Percentiles rank a stretch among this genome's conserved stretches.
phyloP scores from a whole-genome alignment of 306 rosid genomes.

The Prunus mira region DNA sequence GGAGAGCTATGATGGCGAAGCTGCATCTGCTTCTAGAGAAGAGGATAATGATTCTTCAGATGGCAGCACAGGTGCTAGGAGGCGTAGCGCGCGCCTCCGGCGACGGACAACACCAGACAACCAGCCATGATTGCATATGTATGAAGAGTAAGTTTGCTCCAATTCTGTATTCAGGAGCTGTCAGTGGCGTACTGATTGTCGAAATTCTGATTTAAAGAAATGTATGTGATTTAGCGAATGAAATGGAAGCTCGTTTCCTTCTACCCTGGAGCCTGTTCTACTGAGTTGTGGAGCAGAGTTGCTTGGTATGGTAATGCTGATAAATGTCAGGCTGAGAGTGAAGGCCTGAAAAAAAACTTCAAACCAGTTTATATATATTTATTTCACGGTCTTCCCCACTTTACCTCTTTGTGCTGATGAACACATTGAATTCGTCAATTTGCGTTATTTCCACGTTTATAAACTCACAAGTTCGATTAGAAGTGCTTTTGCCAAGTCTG shows the following conservation, averaged over 20 bases:
- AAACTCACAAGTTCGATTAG: too few relatives aligned
- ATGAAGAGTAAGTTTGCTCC: constrained; percentile 34
- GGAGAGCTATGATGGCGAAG: constrained; percentile 71
- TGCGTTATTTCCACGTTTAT: too few relatives aligned
- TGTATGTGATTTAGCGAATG: constrained; percentile 21
- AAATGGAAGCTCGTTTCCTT: constrained; percentile 22
- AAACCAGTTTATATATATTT: too few relatives aligned
- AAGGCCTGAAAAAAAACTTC: constrained; percentile 23
- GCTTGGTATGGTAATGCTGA: constrained; percentile 15
- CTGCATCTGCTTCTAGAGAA: constrained; percentile 72
- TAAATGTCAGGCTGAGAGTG: constrained; percentile 21
- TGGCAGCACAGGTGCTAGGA: constrained; percentile 63
- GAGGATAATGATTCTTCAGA: constrained; percentile 81
- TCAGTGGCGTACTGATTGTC: constrained; percentile 2
- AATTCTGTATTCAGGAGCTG: constrained; percentile 1
- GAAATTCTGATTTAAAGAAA: neutral
- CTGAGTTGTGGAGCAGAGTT: constrained; percentile 30
- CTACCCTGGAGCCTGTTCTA: constrained; percentile 6
- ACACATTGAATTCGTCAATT: too few relatives aligned
- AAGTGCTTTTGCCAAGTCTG: too few relatives aligned
- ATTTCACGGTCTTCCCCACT: too few relatives aligned
- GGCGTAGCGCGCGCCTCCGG: constrained; percentile 48
- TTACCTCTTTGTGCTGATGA: too few relatives aligned
- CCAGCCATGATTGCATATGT: constrained; percentile 45
- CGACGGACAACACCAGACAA: constrained; percentile 66